These are phyloP conservation scores for Millerozyma miso DNA, from an alignment of 805 yeast species.

Conservation along the genomic window DNA sequence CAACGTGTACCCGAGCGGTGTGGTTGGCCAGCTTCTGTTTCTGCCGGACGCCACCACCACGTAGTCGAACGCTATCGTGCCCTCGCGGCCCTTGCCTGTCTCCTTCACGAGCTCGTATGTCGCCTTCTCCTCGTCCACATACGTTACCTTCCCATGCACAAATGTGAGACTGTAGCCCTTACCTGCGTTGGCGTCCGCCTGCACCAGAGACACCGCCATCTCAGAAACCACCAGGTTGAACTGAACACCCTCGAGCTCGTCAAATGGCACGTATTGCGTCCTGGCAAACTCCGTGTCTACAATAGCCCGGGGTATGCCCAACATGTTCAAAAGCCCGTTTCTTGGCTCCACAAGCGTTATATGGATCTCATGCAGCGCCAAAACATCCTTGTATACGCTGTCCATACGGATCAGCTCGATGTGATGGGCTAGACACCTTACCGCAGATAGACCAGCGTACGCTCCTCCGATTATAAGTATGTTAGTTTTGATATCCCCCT, in stretches of 20 bases:
- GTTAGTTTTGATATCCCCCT: conserved; percentile 16
- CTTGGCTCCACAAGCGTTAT: conserved; percentile 38
- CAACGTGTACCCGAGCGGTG: conserved; percentile 42
- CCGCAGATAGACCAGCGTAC: conserved; percentile 36
- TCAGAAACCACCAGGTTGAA: conserved; percentile 25
- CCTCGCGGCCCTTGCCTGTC: conserved; percentile 3
- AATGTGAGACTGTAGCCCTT: conserved; percentile 20
- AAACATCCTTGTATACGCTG: neutral
- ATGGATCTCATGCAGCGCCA: conserved; percentile 11
- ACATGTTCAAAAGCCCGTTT: conserved; percentile 35
- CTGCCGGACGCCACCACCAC: conserved; percentile 47
- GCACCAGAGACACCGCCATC: conserved; percentile 11
- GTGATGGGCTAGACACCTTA: conserved; percentile 25
- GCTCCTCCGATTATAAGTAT: conserved; percentile 40
- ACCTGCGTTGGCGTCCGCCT: conserved; percentile 3
- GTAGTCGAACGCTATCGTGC: conserved; percentile 39
- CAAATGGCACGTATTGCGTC: conserved; percentile 33
- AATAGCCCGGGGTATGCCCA: conserved; percentile 37
- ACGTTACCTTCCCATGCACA: conserved; percentile 31
- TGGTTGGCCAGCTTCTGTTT: conserved; percentile 51
- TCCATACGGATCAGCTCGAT: conserved; percentile 10
- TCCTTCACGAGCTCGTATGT: conserved; percentile 17
- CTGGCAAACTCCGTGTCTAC: conserved; percentile 36
- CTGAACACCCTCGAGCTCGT: conserved; percentile 22
- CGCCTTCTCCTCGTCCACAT: conserved; percentile 23